Conservation (phyloP, 2,329 filamentous ascomycete genomes). For the Ceratocystis diversiconidia region DNA sequence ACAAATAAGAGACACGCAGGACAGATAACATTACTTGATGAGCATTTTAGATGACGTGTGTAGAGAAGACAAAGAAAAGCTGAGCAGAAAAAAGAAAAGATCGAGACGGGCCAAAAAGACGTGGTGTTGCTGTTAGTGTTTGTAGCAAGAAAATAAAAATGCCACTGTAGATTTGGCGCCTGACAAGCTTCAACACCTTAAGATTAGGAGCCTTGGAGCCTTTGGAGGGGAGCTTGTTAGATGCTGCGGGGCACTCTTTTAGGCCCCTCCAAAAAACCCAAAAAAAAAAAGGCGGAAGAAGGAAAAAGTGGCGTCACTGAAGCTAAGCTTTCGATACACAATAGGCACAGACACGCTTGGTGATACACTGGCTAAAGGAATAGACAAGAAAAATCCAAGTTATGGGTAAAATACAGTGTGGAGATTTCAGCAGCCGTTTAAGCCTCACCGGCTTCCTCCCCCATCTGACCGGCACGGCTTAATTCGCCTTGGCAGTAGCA, state of each 20-base stretch:
- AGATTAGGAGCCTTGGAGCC: background rate
- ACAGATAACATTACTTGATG: constrained; percentile 35
- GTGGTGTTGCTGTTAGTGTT: too few species aligned
- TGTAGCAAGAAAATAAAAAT: background rate
- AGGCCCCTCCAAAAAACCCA: background rate
- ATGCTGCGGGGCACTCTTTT: constrained; percentile 3
- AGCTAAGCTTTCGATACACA: background rate
- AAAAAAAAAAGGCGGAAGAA: constrained; percentile 5
- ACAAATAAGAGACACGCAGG: background rate
- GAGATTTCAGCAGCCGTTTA: constrained; percentile 16
- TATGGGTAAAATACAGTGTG: constrained; percentile 17
- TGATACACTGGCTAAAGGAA: background rate
- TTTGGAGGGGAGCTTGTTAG: constrained; percentile 1
- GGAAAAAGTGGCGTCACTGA: constrained; percentile 8
- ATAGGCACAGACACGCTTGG: background rate
- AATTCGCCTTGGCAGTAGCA: background rate
- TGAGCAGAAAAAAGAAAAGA: background rate
- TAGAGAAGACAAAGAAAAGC: background rate
- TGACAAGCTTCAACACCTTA: background rate
- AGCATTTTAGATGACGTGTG: constrained; percentile 25
- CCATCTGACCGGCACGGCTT: background rate
- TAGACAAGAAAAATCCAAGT: constrained; percentile 1
- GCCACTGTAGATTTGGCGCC: background rate
- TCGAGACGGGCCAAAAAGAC: background rate
- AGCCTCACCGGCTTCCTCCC: constrained; percentile 6